phyloP scores from a whole-genome alignment of 2,329 filamentous ascomycete genomes.

The Fusarium pseudograminearum region DNA sequence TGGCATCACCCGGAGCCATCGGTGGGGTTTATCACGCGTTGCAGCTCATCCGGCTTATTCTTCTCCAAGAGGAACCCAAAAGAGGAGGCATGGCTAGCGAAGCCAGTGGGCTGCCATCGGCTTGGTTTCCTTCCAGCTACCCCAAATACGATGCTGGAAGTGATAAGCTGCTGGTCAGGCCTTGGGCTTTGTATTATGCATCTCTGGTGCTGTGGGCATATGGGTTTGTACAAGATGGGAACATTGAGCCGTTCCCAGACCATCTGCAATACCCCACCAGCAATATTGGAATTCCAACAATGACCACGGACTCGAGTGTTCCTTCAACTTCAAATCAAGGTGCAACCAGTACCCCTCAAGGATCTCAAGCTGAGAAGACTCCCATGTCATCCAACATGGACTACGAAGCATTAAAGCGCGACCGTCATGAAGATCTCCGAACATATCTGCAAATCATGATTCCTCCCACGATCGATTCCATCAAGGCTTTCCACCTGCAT shows the following conservation, averaged over 20 bases:
- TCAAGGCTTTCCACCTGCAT: constrained; percentile 47
- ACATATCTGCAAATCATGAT: constrained; percentile 49
- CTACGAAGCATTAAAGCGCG: constrained; percentile 39
- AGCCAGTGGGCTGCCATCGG: constrained; percentile 19
- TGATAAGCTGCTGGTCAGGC: constrained; percentile 43
- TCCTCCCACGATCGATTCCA: constrained; percentile 46
- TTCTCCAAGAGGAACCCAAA: constrained; percentile 41
- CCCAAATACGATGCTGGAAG: constrained; percentile 45
- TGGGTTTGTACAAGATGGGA: constrained; percentile 47
- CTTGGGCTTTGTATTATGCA: constrained; percentile 48
- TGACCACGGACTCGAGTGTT: constrained; percentile 36
- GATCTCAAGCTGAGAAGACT: constrained; percentile 33
- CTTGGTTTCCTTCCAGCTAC: constrained; percentile 38
- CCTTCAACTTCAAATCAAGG: constrained; percentile 37
- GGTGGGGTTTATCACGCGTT: constrained; percentile 47
- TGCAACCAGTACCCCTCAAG: constrained; percentile 32
- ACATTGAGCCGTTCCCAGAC: constrained; percentile 46
- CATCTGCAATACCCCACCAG: constrained; percentile 43
- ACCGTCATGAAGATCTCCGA: constrained; percentile 46
- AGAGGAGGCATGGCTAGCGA: constrained; percentile 29
- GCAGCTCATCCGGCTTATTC: constrained; percentile 45
- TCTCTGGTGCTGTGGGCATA: constrained; percentile 48
- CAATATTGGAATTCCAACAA: constrained; percentile 20
- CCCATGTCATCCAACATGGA: constrained; percentile 35
- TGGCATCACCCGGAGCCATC: constrained; percentile 46